phyloP scores from a whole-genome alignment of 2,329 filamentous ascomycete species.

The Madurella mycetomatis region DNA sequence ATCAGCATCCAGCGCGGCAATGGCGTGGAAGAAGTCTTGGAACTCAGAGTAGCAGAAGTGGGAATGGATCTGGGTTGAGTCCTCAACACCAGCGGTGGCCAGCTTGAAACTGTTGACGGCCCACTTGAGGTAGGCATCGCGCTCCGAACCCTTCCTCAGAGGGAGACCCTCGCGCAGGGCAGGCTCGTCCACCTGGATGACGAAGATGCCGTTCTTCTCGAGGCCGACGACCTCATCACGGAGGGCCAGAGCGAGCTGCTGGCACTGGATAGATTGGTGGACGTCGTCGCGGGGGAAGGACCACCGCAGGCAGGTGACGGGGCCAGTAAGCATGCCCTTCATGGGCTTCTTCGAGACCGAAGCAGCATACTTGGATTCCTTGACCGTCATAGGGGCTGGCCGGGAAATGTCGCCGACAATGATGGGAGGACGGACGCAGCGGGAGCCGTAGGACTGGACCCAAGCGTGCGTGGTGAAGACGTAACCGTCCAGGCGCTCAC shows the following conservation, averaged over 20 bases:
- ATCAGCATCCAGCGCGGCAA: conserved; percentile 94
- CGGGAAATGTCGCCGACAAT: conserved; percentile 98
- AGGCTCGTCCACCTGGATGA: conserved; percentile 99
- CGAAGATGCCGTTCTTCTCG: conserved; percentile 90
- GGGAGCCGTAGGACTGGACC: conserved; percentile 96
- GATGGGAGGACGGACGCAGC: conserved; percentile 96
- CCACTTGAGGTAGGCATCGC: conserved; percentile 95
- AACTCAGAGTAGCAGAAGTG: conserved; percentile 99
- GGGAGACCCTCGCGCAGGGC: conserved; percentile 99
- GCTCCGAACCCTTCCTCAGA: conserved; percentile 88
- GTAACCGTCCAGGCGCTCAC: conserved; percentile 94
- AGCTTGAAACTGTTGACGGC: conserved; percentile 98
- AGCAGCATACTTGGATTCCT: conserved; percentile 99
- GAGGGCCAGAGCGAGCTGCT: conserved; percentile 96
- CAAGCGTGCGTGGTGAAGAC: conserved; percentile 98
- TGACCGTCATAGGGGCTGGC: conserved; percentile 96
- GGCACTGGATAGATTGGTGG: conserved; percentile 97
- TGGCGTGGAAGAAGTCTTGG: conserved; percentile 99
- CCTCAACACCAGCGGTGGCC: conserved; percentile 84
- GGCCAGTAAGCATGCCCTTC: conserved; percentile 99
- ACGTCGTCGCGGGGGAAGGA: conserved; percentile 99
- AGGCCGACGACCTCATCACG: conserved; percentile 98
- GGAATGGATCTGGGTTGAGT: conserved; percentile 98
- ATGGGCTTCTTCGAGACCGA: conserved; percentile 97
- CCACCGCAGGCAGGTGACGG: conserved; percentile 98